Percentiles rank a stretch among this genome's conserved stretches.
phyloP scores from a whole-genome alignment of 2,329 filamentous ascomycete genomes.

The Ophiostoma piceae region DNA sequence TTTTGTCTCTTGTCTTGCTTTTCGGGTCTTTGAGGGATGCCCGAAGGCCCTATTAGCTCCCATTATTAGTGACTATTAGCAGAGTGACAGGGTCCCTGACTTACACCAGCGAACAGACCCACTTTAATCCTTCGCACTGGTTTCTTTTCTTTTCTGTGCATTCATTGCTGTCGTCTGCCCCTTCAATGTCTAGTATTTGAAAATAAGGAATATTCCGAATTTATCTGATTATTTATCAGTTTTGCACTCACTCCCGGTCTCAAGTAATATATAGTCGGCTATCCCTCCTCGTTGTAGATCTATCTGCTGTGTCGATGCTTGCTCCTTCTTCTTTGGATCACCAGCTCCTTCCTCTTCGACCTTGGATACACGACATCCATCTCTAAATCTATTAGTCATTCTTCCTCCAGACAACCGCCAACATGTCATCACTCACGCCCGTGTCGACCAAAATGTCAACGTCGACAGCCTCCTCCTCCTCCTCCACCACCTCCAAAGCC shows the following conservation, averaged over 20 bases:
- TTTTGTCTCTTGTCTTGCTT: background rate
- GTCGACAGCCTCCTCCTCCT: background rate
- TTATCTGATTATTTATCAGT: background rate
- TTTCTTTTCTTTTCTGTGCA: background rate
- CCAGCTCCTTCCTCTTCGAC: background rate
- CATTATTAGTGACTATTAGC: too few species aligned
- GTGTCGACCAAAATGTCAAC: background rate
- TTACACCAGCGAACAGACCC: background rate
- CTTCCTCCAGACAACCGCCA: background rate
- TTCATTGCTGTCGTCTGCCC: background rate
- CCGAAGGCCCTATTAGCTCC: background rate
- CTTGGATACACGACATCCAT: background rate
- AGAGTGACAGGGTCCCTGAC: constrained; percentile 4
- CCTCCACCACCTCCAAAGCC: background rate
- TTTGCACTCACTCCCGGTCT: too few species aligned
- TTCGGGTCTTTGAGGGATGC: constrained; percentile 7
- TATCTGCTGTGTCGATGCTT: background rate
- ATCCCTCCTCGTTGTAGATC: background rate
- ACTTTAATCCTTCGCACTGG: background rate
- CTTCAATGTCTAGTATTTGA: background rate
- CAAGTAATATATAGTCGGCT: background rate
- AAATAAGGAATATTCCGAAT: background rate
- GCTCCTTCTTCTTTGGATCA: background rate
- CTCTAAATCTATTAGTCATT: background rate
- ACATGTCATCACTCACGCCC: background rate